Conservation (phyloP, 2,329 filamentous ascomycete genomes). For the Scleromitrula shiraiana region DNA sequence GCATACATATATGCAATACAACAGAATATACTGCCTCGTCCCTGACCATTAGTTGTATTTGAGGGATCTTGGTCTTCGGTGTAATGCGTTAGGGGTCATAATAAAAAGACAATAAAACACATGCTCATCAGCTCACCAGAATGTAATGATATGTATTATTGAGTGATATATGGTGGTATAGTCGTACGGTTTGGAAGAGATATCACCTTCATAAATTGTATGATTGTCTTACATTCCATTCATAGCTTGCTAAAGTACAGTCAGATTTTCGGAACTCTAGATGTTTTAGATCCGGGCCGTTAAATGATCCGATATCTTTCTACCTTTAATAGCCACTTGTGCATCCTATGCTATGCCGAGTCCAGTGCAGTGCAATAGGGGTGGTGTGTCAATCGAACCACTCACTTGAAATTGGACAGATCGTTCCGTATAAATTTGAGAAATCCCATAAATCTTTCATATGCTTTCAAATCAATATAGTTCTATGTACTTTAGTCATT, state of each 20-base stretch:
- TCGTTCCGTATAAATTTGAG: neutral
- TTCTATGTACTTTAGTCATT: neutral
- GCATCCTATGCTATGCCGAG: neutral
- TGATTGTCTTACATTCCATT: too few species aligned
- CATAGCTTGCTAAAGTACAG: too few species aligned
- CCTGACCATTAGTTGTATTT: neutral
- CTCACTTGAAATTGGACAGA: slow-evolving; percentile 1
- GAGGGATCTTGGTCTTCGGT: neutral
- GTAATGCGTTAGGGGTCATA: neutral
- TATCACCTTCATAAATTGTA: neutral
- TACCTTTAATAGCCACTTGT: neutral
- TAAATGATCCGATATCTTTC: neutral
- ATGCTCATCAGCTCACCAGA: too few species aligned
- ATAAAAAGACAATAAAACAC: neutral
- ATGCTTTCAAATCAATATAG: slow-evolving; percentile 6
- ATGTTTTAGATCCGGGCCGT: neutral
- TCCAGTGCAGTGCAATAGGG: neutral
- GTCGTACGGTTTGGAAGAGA: neutral
- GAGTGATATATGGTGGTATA: neutral
- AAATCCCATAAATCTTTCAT: neutral
- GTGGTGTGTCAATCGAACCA: slow-evolving; percentile 1
- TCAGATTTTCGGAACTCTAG: neutral
- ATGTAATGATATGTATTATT: too few species aligned
- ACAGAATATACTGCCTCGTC: neutral
- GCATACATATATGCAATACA: neutral